Conservation (phyloP, 2,329 filamentous ascomycete species). For the Aureobasidium leucospermi region DNA sequence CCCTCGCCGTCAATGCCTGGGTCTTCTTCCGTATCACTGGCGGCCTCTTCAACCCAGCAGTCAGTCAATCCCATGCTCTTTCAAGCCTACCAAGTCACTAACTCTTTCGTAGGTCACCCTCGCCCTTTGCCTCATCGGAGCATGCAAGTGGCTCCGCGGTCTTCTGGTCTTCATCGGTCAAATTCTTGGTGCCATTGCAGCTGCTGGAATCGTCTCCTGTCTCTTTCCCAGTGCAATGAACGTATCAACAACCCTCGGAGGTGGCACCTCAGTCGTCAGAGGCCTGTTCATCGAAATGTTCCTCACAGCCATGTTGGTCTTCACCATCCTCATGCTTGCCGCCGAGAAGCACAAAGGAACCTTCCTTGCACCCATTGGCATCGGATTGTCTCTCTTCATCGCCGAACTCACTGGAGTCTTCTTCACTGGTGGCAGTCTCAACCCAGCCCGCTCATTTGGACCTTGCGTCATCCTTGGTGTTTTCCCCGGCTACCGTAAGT, state of each 20-base stretch:
- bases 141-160: slow-evolving; percentile 38
- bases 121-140: slow-evolving; percentile 41
- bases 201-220: slow-evolving; percentile 37
- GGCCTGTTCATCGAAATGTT: slow-evolving; percentile 47
- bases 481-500: slow-evolving; percentile 24
- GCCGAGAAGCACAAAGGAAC: slow-evolving; percentile 37
- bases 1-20: slow-evolving; percentile 38
- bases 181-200: slow-evolving; percentile 37
- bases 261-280: slow-evolving; percentile 34
- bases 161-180: slow-evolving; percentile 38
- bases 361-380: slow-evolving; percentile 33
- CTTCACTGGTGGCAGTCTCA: slow-evolving; percentile 33
- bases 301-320: slow-evolving; percentile 41
- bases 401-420: slow-evolving; percentile 39
- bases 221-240: slow-evolving; percentile 40
- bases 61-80: slow-evolving; percentile 15
- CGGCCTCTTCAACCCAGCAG: slow-evolving; percentile 30
- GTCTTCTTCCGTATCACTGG: slow-evolving; percentile 38
- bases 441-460: slow-evolving; percentile 31
- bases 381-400: slow-evolving; percentile 40
- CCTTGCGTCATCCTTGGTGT: slow-evolving; percentile 23
- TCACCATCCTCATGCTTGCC: slow-evolving; percentile 41
- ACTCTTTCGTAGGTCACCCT: slow-evolving; percentile 33
- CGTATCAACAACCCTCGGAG: slow-evolving; percentile 39
- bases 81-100: background rate